phyloP scores from a whole-genome alignment of 306 rosid species.

The Rosa chinensis region DNA sequence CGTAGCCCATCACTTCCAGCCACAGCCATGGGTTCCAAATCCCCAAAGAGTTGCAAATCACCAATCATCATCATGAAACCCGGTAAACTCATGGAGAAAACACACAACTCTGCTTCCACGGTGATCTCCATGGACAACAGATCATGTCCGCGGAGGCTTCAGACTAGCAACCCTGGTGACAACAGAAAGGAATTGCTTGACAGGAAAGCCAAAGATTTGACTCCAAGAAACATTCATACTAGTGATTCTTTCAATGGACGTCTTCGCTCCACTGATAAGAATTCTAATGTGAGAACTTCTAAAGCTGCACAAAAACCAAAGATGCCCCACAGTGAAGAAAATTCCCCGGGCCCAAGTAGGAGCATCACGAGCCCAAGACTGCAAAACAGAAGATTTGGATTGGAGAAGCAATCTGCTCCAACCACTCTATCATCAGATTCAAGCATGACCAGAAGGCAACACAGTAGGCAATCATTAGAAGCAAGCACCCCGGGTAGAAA shows the following conservation, averaged over 20 bases:
- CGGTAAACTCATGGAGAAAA: conserved; percentile 45
- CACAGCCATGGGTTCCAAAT: conserved; percentile 31
- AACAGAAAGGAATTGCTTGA: conserved; percentile 41
- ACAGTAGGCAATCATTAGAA: conserved; percentile 34
- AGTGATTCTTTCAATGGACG: conserved; percentile 34
- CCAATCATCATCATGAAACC: conserved; percentile 66
- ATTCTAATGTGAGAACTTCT: conserved; percentile 34
- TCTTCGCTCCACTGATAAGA: conserved; percentile 35
- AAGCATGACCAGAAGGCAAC: conserved; percentile 41
- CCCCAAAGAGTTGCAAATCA: conserved; percentile 33
- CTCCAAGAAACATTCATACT: conserved; percentile 30
- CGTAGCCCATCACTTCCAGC: conserved; percentile 24
- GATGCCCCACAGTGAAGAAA: conserved; percentile 38
- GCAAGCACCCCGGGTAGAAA: conserved; percentile 41
- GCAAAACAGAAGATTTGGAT: conserved; percentile 48
- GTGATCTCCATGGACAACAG: conserved; percentile 30
- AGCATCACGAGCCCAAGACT: conserved; percentile 54
- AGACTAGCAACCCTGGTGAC: conserved; percentile 28
- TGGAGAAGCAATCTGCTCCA: conserved; percentile 62
- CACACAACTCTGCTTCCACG: conserved; percentile 29
- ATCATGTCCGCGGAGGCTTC: conserved; percentile 31
- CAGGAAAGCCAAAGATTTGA: conserved; percentile 36
- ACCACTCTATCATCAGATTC: conserved; percentile 45
- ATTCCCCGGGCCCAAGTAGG: conserved; percentile 30
- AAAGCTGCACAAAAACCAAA: conserved; percentile 41